These are phyloP conservation scores for Drechslerella dactyloides DNA, from an alignment of 2,329 filamentous ascomycete genomes.

Conservation along the genomic window DNA sequence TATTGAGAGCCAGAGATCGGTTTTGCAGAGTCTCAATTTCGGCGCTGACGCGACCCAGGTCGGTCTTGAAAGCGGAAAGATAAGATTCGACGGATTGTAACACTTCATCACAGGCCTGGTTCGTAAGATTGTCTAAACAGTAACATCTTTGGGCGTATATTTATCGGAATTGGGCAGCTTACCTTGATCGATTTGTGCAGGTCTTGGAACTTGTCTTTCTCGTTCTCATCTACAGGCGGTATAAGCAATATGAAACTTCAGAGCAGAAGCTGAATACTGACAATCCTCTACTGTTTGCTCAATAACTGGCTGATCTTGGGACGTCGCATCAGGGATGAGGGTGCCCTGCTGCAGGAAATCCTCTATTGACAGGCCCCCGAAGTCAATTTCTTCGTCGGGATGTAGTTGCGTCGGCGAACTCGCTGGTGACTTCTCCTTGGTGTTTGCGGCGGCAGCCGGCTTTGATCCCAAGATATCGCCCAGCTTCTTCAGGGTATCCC, in stretches of 20 bases:
- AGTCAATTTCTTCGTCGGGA: conserved; percentile 74
- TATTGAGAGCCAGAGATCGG: conserved; percentile 80
- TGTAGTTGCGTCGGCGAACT: conserved; percentile 22
- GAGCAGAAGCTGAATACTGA: conserved; percentile 60
- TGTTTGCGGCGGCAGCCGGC: background rate
- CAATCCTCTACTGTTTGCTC: conserved; percentile 74
- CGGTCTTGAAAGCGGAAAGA: conserved; percentile 88
- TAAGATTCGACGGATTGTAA: conserved; percentile 92
- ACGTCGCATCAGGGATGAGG: conserved; percentile 4
- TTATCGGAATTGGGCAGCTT: conserved; percentile 43
- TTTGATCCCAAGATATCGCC: conserved; percentile 34
- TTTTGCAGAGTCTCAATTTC: conserved; percentile 94
- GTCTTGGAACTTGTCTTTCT: conserved; percentile 85
- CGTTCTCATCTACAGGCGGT: conserved; percentile 70
- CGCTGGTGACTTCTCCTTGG: conserved; percentile 14
- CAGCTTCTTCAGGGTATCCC: conserved; percentile 38
- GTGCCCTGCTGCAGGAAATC: conserved; percentile 65
- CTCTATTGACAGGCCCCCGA: conserved; percentile 76
- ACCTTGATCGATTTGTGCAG: conserved; percentile 81
- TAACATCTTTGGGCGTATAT: conserved; percentile 23
- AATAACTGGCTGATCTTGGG: conserved; percentile 56
- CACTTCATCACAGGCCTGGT: conserved; percentile 82
- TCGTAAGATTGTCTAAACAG: conserved; percentile 50
- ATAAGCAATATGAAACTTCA: conserved; percentile 47
- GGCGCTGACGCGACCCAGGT: conserved; percentile 87